Evolutionary conservation across 768 basidiomycete genomes (phyloP).

Genomic region (Mycena galopus): DNA sequence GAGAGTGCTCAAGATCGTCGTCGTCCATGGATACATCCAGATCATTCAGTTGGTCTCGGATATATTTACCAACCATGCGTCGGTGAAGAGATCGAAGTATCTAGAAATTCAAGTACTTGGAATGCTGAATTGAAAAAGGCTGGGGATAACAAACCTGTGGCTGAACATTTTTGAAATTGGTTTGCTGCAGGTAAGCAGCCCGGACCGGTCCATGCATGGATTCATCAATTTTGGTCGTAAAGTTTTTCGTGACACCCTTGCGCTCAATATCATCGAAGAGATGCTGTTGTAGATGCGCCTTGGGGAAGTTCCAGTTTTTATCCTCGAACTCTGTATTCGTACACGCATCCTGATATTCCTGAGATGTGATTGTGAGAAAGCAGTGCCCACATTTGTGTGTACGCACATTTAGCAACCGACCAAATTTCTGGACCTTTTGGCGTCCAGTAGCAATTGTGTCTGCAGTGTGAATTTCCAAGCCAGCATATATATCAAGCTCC

Average conservation of each 20-base stretch:
- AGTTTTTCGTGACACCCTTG: conserved; percentile 49
- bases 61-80: too few species aligned
- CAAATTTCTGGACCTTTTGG: background rate
- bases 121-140: too few species aligned
- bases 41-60: too few species aligned
- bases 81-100: too few species aligned
- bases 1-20: too few species aligned
- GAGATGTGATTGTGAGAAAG: background rate
- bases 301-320: conserved; percentile 33
- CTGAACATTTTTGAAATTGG: conserved; percentile 37
- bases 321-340: conserved; percentile 16
- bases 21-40: too few species aligned
- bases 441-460: background rate
- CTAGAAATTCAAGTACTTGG: too few species aligned
- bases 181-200: conserved; percentile 39
- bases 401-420: background rate
- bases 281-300: conserved; percentile 51
- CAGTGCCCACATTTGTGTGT: background rate
- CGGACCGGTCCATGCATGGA: conserved; percentile 48
- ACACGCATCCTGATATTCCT: background rate
- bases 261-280: conserved; percentile 47
- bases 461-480: background rate
- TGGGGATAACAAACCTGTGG: conserved; percentile 36
- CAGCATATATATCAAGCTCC: background rate
- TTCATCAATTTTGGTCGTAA: conserved; percentile 48